Evolutionary conservation across 805 yeast genomes (phyloP), one percentile per base, ranked within the genome.

Genomic region (Kuraishia borneana): DNA sequence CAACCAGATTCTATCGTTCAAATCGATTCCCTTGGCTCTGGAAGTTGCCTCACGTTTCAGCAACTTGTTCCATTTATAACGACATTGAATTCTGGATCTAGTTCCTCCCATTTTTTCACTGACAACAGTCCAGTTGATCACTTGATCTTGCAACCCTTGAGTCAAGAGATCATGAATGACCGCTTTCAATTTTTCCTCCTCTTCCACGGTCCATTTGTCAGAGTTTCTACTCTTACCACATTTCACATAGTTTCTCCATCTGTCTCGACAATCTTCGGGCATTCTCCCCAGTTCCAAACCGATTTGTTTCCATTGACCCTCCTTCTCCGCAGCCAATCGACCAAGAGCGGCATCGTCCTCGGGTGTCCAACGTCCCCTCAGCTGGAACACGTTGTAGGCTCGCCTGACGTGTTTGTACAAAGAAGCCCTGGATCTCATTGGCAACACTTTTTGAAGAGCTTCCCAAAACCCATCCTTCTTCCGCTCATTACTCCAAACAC

Each of bases 251-350:
- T 89, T 89, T 55, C 97, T 68, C 95, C 95, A 89, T 46, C 97
- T 68, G 54, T 89, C 97, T 45, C 97, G 70, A 55, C 96, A 88
- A 58, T 89, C 97, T 50, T 89, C 97, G 0, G 97, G 96, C 97
- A 89, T 89, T 47, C 97, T 66, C 10, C 83, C 84, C 73, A 89
- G 64, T 6, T 63, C 61, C 35, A 68, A 68, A 6, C 96, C 96
- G 39, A 89, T 83, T 27, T 65, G 63, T 44, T 84, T 84, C 97
- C 97, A 89, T 49, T 82, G 85, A 13, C 92, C 85, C 38, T 77
- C 84, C 44, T 73, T 70, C 18, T 76, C 73, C 7, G 68, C 54
- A 8, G 83, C 83, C 34, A 83, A 58, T 35, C 66, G 67, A 2
- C 74, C 73, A 35, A 89, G 62, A 32, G 68, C 65, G 26, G 60